These are phyloP conservation scores for Stachybotrys chlorohalonatus DNA, from an alignment of 2,329 filamentous ascomycete species.

Conservation along the genomic window DNA sequence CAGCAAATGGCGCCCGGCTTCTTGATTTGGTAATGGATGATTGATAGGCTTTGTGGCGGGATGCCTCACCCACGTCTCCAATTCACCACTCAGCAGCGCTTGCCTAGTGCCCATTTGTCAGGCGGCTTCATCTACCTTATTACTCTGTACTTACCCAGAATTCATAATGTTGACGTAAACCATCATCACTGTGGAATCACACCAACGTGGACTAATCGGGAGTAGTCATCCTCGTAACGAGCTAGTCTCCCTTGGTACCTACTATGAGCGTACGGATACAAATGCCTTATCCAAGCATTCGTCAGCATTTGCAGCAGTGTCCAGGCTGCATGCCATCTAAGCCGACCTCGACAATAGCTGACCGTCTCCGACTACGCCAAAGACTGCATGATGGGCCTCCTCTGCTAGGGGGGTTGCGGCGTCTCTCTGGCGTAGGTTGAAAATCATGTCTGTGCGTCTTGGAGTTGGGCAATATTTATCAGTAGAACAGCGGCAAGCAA, in stretches of 20 bases:
- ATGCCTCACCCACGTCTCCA: no score
- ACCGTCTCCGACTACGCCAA: no score
- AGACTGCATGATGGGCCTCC: no score
- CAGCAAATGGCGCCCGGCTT: background rate
- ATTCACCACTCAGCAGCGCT: no score
- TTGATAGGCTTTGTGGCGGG: no score
- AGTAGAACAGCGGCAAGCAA: no score
- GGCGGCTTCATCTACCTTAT: no score
- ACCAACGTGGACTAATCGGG: background rate
- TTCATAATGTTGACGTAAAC: background rate
- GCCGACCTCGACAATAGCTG: no score
- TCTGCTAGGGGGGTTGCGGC: no score
- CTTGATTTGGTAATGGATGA: background rate
- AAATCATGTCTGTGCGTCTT: no score
- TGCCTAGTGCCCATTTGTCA: background rate
- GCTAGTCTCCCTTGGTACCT: background rate
- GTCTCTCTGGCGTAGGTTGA: no score
- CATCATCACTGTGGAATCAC: background rate
- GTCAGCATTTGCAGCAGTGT: background rate
- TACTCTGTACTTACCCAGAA: background rate
- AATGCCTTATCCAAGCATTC: background rate
- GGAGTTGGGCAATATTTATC: no score
- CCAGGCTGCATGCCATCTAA: background rate
- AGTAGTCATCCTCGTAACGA: background rate
- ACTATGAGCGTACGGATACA: background rate